These are phyloP conservation scores for Debaryomycetaceae sp. DNA, from an alignment of 1,139 yeast species.

Conservation along the genomic window DNA sequence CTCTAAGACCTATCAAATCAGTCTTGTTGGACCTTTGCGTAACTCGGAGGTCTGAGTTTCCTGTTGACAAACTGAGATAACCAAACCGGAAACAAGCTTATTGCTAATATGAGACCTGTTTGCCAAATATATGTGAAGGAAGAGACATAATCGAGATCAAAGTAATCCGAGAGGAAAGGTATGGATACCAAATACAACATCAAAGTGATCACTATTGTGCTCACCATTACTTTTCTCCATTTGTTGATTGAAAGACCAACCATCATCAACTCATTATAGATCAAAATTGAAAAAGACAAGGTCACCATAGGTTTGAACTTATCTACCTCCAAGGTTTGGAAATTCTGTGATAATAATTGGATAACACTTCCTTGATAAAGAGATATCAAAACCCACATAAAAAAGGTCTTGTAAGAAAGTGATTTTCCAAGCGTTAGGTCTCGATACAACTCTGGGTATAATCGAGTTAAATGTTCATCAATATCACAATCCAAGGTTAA, in stretches of 20 bases:
- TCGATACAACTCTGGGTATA: conserved; percentile 92
- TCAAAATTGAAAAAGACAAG: conserved; percentile 73
- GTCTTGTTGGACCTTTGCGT: conserved; percentile 92
- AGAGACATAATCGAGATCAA: conserved; percentile 62
- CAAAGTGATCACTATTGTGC: conserved; percentile 69
- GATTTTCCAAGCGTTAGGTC: conserved; percentile 89
- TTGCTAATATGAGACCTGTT: conserved; percentile 54
- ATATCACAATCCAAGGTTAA: conserved; percentile 89
- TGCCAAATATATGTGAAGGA: conserved; percentile 70
- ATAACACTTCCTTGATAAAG: conserved; percentile 82
- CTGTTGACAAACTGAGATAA: conserved; percentile 70
- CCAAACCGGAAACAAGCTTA: conserved; percentile 91
- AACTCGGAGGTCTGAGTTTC: conserved; percentile 84
- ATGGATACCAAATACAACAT: conserved; percentile 66
- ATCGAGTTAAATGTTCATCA: conserved; percentile 80
- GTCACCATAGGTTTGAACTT: conserved; percentile 78
- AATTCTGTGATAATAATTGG: conserved; percentile 74
- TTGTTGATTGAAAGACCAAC: conserved; percentile 88
- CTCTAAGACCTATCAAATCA: conserved; percentile 5
- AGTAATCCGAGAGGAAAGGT: conserved; percentile 83
- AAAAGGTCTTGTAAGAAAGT: conserved; percentile 81
- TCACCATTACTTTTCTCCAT: conserved; percentile 80
- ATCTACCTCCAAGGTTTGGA: conserved; percentile 57
- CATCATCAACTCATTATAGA: conserved; percentile 87
- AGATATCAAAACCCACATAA: conserved; percentile 87